A percentile compares a stretch with the other conserved stretches of the same genome.
phyloP scores from a whole-genome alignment of 257 asterid genomes.

The Solanum infundibuliforme region DNA sequence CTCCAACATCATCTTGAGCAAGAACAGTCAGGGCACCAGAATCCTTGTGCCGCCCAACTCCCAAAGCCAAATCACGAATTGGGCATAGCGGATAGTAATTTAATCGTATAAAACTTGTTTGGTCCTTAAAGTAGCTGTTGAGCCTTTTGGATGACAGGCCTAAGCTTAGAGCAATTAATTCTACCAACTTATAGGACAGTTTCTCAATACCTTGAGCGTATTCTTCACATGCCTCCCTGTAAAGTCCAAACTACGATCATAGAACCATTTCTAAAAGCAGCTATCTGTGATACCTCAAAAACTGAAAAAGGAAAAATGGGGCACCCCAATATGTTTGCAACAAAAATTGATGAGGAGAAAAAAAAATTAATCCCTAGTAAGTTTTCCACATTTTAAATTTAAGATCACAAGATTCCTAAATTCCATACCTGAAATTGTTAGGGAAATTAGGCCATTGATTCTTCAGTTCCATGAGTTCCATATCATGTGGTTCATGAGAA shows the following conservation, averaged over 20 bases:
- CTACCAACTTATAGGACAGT: constrained; percentile 35
- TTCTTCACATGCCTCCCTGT: constrained; percentile 49
- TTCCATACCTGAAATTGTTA: neutral
- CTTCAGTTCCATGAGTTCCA: constrained; percentile 20
- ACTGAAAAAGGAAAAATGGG: neutral
- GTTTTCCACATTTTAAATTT: too few relatives aligned
- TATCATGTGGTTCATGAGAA: constrained; percentile 34
- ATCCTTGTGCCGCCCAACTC: constrained; percentile 66
- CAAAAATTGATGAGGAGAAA: too few relatives aligned
- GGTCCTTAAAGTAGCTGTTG: constrained; percentile 31
- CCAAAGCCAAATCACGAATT: constrained; percentile 50
- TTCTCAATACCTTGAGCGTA: constrained; percentile 35
- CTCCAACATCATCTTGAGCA: constrained; percentile 65
- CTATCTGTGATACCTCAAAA: neutral
- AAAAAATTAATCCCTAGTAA: too few relatives aligned
- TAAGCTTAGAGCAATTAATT: constrained; percentile 43
- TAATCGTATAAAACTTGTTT: constrained; percentile 54
- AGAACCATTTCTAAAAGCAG: neutral
- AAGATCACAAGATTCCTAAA: neutral
- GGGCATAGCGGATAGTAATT: constrained; percentile 67
- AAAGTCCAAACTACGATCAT: neutral
- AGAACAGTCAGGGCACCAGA: constrained; percentile 49
- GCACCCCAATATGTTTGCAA: neutral
- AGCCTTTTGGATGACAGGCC: constrained; percentile 34
- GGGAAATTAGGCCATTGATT: constrained; percentile 36